Evolutionary conservation across 306 rosid species (phyloP), one percentile per base, ranked within the genome.

Genomic region (Cicer arietinum): DNA sequence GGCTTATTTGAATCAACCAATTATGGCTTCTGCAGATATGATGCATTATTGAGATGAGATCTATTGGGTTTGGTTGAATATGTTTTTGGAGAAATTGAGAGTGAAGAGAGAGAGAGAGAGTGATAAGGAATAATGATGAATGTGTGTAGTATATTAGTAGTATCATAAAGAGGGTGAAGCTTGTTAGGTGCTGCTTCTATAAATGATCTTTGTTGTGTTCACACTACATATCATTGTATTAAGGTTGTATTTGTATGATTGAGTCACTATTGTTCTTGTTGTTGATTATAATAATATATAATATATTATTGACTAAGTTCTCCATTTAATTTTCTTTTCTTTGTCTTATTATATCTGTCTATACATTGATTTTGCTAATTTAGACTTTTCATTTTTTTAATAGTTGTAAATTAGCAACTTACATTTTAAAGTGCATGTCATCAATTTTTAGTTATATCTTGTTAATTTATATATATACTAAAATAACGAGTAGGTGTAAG

Each of bases 1-100:
- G 76, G 83, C 64, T 3, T 74, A 68, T 70, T 17, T 83, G 81
- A 90, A 81, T 73, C 98, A 89, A 1, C 96, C 98, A 0, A 85
- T 92, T 8, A 85, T 79, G 88, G 96, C 96, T 66, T 78, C 91
- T 30, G 54, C 91, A 41, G 90, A 84, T 52, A 71, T 85, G 63
- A 80, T 88, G 67, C 87, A 60, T 74, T 86, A 66, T 74, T 92
- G 78, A 82, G 12, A 67, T 60, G 76, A 75, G 44, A 64, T 65
- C 48, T 35, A 11, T 40, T 67, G 52, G 14, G 64, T 22, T 57
- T 57, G 40, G 1, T 57, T 56, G 62, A 20, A 54, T 54, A 7
- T 22, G 40, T 20, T 57, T 66, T 53, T 39, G 9, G 12, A 41
- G 60, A 52, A 44, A 14, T 35, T 51, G 47, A 48, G 45, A 64